Base-by-base conservation (phyloP, 2,329 filamentous ascomycete genomes). In the Arthrinium phaeospermum region DNA sequence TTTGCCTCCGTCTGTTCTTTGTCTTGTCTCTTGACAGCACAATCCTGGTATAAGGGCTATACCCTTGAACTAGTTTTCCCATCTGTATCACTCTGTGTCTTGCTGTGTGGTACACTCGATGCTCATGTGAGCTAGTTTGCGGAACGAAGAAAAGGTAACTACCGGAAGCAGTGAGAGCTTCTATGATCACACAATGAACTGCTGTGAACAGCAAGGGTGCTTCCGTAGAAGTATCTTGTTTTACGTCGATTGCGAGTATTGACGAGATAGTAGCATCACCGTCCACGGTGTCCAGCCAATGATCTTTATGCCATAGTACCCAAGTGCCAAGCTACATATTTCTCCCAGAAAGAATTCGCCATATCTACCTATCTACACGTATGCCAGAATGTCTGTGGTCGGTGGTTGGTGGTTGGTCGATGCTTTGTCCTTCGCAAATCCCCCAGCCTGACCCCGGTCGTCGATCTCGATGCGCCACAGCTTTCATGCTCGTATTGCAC, bases 401-500 rank as follows among this genome's bases (percentile, higher is more conserved):
- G 30, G 19, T 34, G 27, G 53, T 61, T 61, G 30, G 27, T 30
- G 37, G 51, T 57, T 57, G 53, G 41, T 41, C 34, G 14, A 64
- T 64, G 57, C 41, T 64, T 41, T 68, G 37, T 46, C 34, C 44
- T 46, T 24, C 44, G 12, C 64, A 46, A 68, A 22, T 22, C 24
- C 44, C 64, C 41, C 41, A 45, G 41, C 41, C 53, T 19, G 53
- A 68, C 12, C 67, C 67, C 22, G 67, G 67, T 24, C 67, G 44
- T 68, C 41, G 67, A 68, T 68, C 67, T 68, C 67, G 67, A 68
- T 68, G 67, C 67, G 41, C 67, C 41, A 45, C 67, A 46, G 67
- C 45, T 47, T 34, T 19, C 67, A 7, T 68, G 41, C 45, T 68
- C 67, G 67, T 68, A 68, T 68, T 47, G 67, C 34, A 41, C n/a